These are phyloP conservation scores for Globisporangium mamillatum DNA, from an alignment of 352 stramenopile genomes.

Conservation along the genomic window DNA sequence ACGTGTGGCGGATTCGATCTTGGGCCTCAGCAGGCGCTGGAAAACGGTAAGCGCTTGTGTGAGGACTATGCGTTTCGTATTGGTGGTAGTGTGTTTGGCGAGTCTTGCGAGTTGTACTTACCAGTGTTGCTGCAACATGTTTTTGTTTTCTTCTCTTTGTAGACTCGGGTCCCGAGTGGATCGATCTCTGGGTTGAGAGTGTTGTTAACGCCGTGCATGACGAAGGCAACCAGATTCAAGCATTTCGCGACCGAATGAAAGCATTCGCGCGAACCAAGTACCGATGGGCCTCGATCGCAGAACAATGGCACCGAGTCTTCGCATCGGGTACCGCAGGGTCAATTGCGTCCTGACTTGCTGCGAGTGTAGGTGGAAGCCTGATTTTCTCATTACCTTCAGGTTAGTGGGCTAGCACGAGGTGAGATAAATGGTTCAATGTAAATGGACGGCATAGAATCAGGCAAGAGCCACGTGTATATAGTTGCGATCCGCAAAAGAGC, in stretches of 20 bases:
- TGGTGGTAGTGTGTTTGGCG: neutral
- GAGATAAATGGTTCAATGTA: neutral
- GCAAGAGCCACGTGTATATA: conserved; percentile 7
- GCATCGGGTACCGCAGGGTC: neutral
- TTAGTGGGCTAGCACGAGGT: neutral
- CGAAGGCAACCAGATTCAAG: conserved; percentile 19
- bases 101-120: neutral
- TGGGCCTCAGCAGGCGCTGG: conserved; percentile 35
- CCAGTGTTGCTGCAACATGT: neutral
- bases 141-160: neutral
- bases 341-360: neutral
- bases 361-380: neutral
- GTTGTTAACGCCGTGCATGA: conserved; percentile 39
- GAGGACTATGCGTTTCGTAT: neutral
- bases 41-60: neutral
- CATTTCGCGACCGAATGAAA: conserved; percentile 53
- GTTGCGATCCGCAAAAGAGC: neutral
- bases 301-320: conserved; percentile 50
- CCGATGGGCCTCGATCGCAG: conserved; percentile 48
- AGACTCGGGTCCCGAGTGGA: conserved; percentile 29
- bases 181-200: conserved; percentile 46
- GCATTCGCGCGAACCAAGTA: conserved; percentile 50
- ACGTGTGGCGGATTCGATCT: conserved; percentile 72
- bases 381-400: neutral
- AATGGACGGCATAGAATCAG: neutral